Conservation (phyloP, 805 yeast species). For the Saccharomyces mikatae region DNA sequence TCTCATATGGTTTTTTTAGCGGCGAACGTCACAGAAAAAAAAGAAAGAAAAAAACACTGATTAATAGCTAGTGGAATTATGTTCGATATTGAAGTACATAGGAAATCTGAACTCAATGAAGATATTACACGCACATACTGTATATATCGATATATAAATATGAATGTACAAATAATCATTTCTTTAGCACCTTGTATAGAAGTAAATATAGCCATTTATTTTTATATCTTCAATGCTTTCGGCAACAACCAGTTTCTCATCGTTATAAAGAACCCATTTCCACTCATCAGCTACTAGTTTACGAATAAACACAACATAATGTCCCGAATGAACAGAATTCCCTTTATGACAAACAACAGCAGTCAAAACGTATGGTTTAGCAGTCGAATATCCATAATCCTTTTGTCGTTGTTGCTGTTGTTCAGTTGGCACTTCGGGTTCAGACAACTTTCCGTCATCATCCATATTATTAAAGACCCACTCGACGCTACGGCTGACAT, state of each 20-base stretch:
- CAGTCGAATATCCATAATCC: constrained; percentile 11
- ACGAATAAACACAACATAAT: constrained; percentile 71
- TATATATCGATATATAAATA: not conserved
- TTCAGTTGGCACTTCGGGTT: constrained; percentile 10
- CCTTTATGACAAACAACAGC: constrained; percentile 87
- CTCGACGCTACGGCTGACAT: constrained; percentile 72
- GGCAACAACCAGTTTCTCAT: constrained; percentile 70
- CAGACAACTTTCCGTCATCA: constrained; percentile 54
- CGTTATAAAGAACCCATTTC: constrained; percentile 77
- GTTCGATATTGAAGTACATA: not conserved
- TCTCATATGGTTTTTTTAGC: not conserved
- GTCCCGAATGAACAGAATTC: constrained; percentile 82
- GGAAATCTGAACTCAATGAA: not conserved
- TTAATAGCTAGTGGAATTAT: not conserved
- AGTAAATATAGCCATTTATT: constrained; percentile 42
- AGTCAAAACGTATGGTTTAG: constrained; percentile 33
- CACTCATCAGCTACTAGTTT: constrained; percentile 32
- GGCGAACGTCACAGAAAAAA: constrained; percentile 2
- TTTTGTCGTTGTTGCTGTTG: not conserved
- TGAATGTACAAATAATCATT: not conserved
- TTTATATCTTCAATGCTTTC: constrained; percentile 39
- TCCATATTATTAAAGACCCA: constrained; percentile 84
- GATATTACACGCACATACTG: not conserved
- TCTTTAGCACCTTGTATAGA: constrained; percentile 14
- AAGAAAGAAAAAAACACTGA: not conserved